Conservation (phyloP, 306 rosid genomes). For the Quercus glauca region DNA sequence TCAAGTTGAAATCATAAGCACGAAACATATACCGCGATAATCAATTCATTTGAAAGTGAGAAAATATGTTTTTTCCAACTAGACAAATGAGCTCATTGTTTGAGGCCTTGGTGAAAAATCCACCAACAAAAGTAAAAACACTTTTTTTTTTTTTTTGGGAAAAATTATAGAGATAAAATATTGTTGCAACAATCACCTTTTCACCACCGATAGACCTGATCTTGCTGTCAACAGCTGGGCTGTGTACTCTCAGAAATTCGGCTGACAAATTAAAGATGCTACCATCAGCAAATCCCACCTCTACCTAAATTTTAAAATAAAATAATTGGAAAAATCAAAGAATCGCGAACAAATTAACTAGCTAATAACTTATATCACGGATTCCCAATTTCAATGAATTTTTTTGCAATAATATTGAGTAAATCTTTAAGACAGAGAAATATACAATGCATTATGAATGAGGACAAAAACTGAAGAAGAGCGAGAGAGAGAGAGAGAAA, state of each 20-base stretch:
- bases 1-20: slow-evolving; percentile 1
- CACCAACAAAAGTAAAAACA: background rate
- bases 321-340: background rate
- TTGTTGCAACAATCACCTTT: slow-evolving; percentile 50
- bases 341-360: background rate
- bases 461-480: too few species aligned
- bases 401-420: too few species aligned
- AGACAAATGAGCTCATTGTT: too few species aligned
- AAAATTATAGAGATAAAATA: background rate
- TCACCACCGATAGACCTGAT: slow-evolving; percentile 75
- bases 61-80: too few species aligned
- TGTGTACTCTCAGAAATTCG: slow-evolving; percentile 73
- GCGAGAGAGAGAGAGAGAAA: background rate
- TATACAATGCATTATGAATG: too few species aligned
- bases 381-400: too few species aligned
- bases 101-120: background rate
- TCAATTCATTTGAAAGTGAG: too few species aligned
- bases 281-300: slow-evolving; percentile 62
- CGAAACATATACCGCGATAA: background rate
- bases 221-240: slow-evolving; percentile 90
- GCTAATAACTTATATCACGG: too few species aligned
- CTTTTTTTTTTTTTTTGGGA: background rate
- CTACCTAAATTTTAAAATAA: slow-evolving; percentile 46
- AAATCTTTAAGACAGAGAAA: too few species aligned
- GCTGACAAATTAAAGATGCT: slow-evolving; percentile 64